Percentiles rank a stretch among this genome's conserved stretches.
Evolutionary conservation across 345 rosid genomes (phyloP).

Genomic region (Aquilaria sinensis): DNA sequence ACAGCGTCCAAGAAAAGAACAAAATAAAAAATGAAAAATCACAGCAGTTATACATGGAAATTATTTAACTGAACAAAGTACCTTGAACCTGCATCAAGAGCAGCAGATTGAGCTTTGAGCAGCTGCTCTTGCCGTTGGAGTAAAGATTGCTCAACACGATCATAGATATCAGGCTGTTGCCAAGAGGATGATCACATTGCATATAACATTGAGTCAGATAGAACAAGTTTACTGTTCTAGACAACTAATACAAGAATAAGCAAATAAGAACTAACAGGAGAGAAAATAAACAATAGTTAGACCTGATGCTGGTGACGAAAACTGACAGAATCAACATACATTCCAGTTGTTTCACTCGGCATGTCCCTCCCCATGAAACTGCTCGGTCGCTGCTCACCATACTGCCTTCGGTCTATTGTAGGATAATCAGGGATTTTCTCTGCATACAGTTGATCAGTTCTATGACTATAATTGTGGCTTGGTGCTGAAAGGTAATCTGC

Average conservation of each 20-base stretch:
- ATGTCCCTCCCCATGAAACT: slow-evolving; percentile 67
- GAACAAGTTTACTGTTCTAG: background rate
- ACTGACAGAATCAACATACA: slow-evolving; percentile 65
- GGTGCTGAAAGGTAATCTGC: slow-evolving; percentile 62
- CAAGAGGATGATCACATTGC: slow-evolving; percentile 5
- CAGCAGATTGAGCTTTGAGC: slow-evolving; percentile 62
- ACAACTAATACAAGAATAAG: background rate
- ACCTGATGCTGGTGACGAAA: slow-evolving; percentile 86
- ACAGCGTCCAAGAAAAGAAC: background rate
- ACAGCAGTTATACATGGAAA: slow-evolving; percentile 10
- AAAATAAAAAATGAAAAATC: background rate
- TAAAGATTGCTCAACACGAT: slow-evolving; percentile 73
- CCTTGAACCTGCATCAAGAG: slow-evolving; percentile 78
- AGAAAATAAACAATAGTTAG: slow-evolving; percentile 2
- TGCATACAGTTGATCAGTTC: slow-evolving; percentile 56
- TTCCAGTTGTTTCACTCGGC: slow-evolving; percentile 55
- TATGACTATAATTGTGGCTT: slow-evolving; percentile 66
- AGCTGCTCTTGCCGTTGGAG: slow-evolving; percentile 81
- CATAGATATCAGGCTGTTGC: slow-evolving; percentile 61
- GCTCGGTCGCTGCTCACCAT: slow-evolving; percentile 55
- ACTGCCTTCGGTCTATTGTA: slow-evolving; percentile 64
- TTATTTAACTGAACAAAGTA: slow-evolving; percentile 28
- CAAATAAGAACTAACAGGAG: background rate
- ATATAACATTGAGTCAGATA: background rate
- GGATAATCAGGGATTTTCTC: slow-evolving; percentile 77